Percentiles rank a stretch among this genome's conserved stretches.
Conservation (phyloP, 805 yeast genomes). For the Blastobotrys terrestris region DNA sequence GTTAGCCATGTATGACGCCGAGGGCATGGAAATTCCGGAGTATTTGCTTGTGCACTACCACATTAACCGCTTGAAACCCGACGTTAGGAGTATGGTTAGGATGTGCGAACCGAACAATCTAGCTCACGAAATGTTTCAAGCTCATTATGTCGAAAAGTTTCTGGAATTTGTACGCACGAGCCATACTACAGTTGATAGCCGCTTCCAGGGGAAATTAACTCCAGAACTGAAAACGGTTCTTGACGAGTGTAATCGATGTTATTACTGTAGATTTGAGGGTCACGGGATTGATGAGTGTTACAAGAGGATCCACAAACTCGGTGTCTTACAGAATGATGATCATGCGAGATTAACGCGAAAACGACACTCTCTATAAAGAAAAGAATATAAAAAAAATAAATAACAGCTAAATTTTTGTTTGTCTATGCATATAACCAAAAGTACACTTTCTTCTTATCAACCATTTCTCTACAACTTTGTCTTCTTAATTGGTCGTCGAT, state of each 20-base stretch:
- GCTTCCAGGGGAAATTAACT: neutral
- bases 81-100: neutral
- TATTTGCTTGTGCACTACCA: neutral
- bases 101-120: neutral
- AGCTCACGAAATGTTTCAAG: neutral
- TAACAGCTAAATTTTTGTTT: too few species aligned
- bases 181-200: neutral
- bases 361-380: too few species aligned
- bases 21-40: neutral
- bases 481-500: slow-evolving; percentile 7
- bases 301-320: too few species aligned
- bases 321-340: too few species aligned
- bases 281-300: neutral
- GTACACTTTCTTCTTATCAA: too few species aligned
- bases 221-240: neutral
- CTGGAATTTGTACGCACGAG: too few species aligned
- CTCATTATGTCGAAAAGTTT: neutral
- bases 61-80: neutral
- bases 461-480: neutral
- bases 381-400: too few species aligned
- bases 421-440: too few species aligned
- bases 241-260: neutral
- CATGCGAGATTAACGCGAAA: too few species aligned
- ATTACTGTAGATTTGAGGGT: neutral
- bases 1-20: neutral